These are phyloP conservation scores for Linnemannia hyalina DNA, from an alignment of 192 early-diverging fungal species.

Conservation along the genomic window DNA sequence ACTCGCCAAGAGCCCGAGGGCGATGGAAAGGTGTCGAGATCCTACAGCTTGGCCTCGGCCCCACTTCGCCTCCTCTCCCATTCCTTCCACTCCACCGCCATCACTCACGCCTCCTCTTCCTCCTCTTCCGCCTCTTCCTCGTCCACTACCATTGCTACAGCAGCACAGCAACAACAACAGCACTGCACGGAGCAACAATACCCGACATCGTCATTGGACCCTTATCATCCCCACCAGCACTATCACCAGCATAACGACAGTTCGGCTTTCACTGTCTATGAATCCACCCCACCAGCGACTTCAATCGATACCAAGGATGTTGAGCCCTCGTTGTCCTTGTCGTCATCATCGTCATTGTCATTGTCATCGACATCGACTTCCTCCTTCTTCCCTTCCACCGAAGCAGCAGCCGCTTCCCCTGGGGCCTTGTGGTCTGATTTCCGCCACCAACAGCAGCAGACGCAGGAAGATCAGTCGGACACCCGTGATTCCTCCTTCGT, in stretches of 20 bases:
- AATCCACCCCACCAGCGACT: not conserved
- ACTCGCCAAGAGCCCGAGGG: slow-evolving; percentile 43
- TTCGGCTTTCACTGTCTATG: not conserved
- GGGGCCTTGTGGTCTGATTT: not conserved
- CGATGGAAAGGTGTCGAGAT: slow-evolving; percentile 36
- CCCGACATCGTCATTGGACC: not conserved
- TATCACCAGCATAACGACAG: not conserved
- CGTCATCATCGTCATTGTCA: not conserved
- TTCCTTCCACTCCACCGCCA: slow-evolving; percentile 55
- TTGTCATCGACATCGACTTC: not conserved
- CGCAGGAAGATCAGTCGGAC: not conserved
- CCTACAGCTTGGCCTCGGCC: slow-evolving; percentile 46
- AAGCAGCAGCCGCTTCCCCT: too few species aligned
- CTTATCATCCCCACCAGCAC: not conserved
- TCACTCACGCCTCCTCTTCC: slow-evolving; percentile 24
- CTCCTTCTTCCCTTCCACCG: not conserved
- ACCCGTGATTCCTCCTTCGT: not conserved
- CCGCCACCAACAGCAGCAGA: not conserved
- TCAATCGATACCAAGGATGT: not conserved
- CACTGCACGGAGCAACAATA: not conserved
- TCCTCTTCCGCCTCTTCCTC: not conserved
- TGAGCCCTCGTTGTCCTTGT: not conserved
- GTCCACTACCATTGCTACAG: not conserved
- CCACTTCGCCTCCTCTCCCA: slow-evolving; percentile 50
- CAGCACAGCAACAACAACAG: not conserved